Evolutionary conservation across 2,329 filamentous ascomycete genomes (phyloP).

Genomic region (Tympanopsis confertula): DNA sequence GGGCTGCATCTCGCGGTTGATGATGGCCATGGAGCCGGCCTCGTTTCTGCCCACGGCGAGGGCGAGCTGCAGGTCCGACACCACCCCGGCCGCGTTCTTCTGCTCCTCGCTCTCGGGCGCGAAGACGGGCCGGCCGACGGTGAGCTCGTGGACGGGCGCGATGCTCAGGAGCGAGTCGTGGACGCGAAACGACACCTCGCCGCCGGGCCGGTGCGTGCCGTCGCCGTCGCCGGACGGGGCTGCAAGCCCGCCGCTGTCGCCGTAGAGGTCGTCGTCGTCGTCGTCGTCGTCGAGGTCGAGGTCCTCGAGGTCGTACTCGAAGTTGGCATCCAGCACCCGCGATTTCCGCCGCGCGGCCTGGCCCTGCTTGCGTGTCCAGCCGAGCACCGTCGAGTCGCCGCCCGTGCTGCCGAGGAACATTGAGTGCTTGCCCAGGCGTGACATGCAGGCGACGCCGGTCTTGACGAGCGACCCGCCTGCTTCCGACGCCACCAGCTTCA

Average conservation of each 20-base stretch:
- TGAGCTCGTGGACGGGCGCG: conserved; percentile 67
- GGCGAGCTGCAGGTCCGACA: conserved; percentile 45
- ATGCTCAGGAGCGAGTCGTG: conserved; percentile 70
- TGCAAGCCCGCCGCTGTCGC: conserved; percentile 28
- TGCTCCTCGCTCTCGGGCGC: conserved; percentile 30
- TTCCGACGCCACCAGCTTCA: conserved; percentile 53
- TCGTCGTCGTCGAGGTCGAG: conserved; percentile 47
- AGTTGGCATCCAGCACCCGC: conserved; percentile 40
- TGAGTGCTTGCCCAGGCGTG: conserved; percentile 52
- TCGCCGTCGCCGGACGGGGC: conserved; percentile 22
- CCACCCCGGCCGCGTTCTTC: conserved; percentile 30
- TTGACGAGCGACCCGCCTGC: conserved; percentile 52
- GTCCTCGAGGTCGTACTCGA: conserved; percentile 37
- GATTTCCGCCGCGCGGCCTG: conserved; percentile 52
- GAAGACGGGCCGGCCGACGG: conserved; percentile 47
- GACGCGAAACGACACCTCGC: conserved; percentile 60
- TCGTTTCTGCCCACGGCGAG: conserved; percentile 52
- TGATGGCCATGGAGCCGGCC: conserved; percentile 59
- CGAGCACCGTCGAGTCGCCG: conserved; percentile 68
- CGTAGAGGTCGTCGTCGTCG: conserved; percentile 42
- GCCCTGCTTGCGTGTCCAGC: conserved; percentile 60
- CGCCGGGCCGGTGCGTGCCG: conserved; percentile 30
- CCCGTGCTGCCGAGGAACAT: conserved; percentile 81
- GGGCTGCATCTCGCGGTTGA: conserved; percentile 70
- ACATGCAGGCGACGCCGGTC: conserved; percentile 56